Evolutionary conservation across 2,329 filamentous ascomycete genomes (phyloP), one percentile per base, ranked within the genome.

Genomic region (Diaporthe vaccinii): DNA sequence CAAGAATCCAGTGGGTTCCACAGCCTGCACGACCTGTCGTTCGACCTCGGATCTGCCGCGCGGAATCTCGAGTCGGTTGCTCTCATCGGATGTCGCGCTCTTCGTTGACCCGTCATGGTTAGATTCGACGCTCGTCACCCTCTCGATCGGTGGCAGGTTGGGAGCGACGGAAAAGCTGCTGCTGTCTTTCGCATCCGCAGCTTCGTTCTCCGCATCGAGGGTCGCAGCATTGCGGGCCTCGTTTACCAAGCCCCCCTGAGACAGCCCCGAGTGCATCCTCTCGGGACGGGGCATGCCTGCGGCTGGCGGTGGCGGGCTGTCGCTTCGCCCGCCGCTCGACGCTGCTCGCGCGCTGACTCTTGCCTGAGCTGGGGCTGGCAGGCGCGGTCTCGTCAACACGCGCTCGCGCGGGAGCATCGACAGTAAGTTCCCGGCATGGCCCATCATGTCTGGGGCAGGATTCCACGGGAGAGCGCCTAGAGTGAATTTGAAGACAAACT

Each of bases 401-500:
- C 91, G 90, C 55, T 93, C 90, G 4, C 89, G 89, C 0, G 86
- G 85, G 71, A 89, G 87, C 77, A 89, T 89, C 8, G 84, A 81
- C 67, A 88, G 84, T 55, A 91, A 87, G 88, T 90, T 93, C 76
- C 77, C 74, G 67, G 78, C 59, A 22, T 82, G 61, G 34, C 49
- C 69, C 68, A 55, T 70, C 61, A 58, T 69, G 55, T 76, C 75
- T 55, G 73, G 51, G 25, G 51, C 72, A 6, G 71, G 74, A 22
- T 77, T 81, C 82, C 81, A 83, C 0, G 81, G 81, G 12, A 84
- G 77, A 72, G 78, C 78, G 73, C 93, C 92, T 2, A 95, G 87
- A 14, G 92, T 91, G 80, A 96, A 96, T 77, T 92, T 94, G 86
- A 96, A 96, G 76, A 91, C 88, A 80, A 91, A 95, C 77, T 88